Base-by-base conservation (phyloP, 1,284 basidiomycete genomes). In the Apiotrichum montevideense region DNA sequence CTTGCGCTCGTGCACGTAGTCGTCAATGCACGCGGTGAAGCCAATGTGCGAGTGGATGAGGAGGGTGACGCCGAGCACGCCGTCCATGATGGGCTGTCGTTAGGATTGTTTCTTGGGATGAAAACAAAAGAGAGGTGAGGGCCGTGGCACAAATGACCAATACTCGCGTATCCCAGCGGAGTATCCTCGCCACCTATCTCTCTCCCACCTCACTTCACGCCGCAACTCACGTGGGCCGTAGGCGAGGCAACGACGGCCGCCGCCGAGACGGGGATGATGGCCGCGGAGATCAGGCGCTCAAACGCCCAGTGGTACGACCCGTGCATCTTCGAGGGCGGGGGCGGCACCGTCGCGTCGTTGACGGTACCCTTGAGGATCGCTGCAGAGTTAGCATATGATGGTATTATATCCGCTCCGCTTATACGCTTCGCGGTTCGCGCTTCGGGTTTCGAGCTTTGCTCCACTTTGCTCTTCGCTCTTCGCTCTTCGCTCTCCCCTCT, bases 231-330 rank as follows among this genome's bases (percentile, higher is more conserved):
- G 60, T 90, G 84, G 60, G 81, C 80, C 54, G 81, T 84, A 35
- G 83, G 84, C 46, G 85, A 85, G 4, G 85, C 80, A 32, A 83
- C 87, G 62, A 88, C 88, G 0, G 90, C 87, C 40, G 87, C 86
- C 34, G 82, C 87, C 15, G 90, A 93, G 68, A 96, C 78, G 33
- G 96, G 96, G 15, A 98, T 83, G 63, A 98, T 85, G 32, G 85
- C 80, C 0, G 89, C 94, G 1, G 89, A 87, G 56, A 98, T 83
- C 15, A 92, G 81, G 54, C 95, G 87, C 78, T 98, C 95, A 72
- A 98, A 97, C 1, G 91, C 86, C 95, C 95, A 98, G 82, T 98
- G 95, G 78, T 97, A 87, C 2, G 91, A 95, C 51, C 96, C 95
- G 70, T 96, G 89, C 3, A 84, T 77, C 71, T 84, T 86, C 60